A percentile compares a stretch with the other conserved stretches of the same genome.
Conservation (phyloP, 139 green algal genomes). For the Yamagishiella unicocca region DNA sequence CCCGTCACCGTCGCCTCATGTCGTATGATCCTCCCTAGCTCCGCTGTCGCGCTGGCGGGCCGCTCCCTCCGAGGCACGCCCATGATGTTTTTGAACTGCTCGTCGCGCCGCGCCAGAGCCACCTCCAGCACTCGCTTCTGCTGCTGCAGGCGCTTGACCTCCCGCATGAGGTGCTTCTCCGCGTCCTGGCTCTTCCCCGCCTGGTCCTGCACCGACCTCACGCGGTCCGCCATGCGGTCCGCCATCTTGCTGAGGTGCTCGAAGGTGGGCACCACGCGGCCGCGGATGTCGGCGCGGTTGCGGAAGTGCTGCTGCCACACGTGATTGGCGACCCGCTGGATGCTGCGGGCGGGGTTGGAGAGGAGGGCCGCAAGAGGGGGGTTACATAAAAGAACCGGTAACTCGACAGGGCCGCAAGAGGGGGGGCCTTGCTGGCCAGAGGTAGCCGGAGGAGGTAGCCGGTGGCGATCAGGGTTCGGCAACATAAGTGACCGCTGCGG, state of each 20-base stretch:
- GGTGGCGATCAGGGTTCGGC: no score
- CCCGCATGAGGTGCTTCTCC: constrained; percentile 26
- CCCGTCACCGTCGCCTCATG: background rate
- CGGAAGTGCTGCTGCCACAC: constrained; percentile 63
- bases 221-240: constrained; percentile 51
- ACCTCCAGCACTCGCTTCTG: constrained; percentile 52
- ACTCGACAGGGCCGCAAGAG: no score
- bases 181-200: constrained; percentile 9
- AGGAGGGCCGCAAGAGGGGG: no score
- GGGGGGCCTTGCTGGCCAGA: no score
- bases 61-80: constrained; percentile 36
- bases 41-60: background rate
- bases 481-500: no score
- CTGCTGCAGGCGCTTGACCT: constrained; percentile 42
- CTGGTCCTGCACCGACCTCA: constrained; percentile 3
- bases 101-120: constrained; percentile 35
- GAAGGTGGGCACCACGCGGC: constrained; percentile 61
- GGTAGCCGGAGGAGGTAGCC: no score
- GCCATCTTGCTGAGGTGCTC: constrained; percentile 55
- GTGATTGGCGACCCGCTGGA: constrained; percentile 61
- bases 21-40: constrained; percentile 5
- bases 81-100: constrained; percentile 38
- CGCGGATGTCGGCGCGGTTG: constrained; percentile 47
- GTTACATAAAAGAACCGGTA: no score
- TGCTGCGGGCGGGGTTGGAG: constrained; percentile 1